Evolutionary conservation across 495 filamentous ascomycete genomes (phyloP).

Genomic region (Talaromyces nanjingensis): DNA sequence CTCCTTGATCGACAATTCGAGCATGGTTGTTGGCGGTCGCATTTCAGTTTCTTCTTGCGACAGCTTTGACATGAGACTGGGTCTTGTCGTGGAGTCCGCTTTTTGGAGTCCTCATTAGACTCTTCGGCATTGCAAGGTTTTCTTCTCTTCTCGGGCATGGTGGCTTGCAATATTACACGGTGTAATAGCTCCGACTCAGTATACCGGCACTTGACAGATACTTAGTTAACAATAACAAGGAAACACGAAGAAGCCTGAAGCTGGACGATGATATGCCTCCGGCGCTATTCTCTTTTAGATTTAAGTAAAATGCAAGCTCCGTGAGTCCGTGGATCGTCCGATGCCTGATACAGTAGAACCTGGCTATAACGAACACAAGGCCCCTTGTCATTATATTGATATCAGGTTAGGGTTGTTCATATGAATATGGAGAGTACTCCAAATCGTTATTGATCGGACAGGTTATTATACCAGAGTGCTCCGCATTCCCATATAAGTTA

Average conservation of each 20-base stretch:
- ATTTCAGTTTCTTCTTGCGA: slow-evolving; percentile 39
- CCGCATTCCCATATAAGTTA: no score
- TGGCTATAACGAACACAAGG: no score
- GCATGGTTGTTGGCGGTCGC: slow-evolving; percentile 37
- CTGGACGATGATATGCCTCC: not conserved
- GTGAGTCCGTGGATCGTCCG: no score
- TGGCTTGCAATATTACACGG: not conserved
- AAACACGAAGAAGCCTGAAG: not conserved
- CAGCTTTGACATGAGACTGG: slow-evolving; percentile 44
- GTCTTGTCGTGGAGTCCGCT: slow-evolving; percentile 32
- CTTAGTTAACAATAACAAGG: not conserved
- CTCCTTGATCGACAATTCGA: slow-evolving; percentile 34
- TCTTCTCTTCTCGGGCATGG: slow-evolving; percentile 6
- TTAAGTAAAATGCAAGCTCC: not conserved
- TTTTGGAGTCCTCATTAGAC: not conserved
- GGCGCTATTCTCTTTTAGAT: not conserved
- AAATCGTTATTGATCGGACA: no score
- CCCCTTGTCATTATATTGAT: no score
- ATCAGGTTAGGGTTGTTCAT: no score
- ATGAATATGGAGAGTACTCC: no score
- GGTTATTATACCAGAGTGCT: no score
- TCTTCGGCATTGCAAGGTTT: not conserved
- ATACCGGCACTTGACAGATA: not conserved
- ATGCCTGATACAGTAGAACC: no score
- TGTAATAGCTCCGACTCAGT: not conserved